These are phyloP conservation scores for Endogone sp. DNA, from an alignment of 192 early-diverging fungal genomes.

Conservation along the genomic window DNA sequence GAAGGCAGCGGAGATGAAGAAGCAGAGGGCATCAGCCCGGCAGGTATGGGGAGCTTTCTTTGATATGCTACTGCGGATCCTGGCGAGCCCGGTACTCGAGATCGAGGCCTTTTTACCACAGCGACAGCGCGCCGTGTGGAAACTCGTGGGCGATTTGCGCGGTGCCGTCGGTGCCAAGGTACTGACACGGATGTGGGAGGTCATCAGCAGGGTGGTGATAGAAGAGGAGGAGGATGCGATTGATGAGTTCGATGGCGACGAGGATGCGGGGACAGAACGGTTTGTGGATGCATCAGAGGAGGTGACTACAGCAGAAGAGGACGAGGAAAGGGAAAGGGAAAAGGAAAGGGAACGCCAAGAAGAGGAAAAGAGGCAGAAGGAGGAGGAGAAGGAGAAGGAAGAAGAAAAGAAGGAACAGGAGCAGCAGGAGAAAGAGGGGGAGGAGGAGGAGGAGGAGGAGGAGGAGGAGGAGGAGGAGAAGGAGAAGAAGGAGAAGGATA, in stretches of 20 bases:
- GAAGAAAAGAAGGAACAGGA: not conserved
- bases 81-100: conserved; percentile 50
- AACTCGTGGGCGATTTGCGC: conserved; percentile 58
- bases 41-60: conserved; percentile 25
- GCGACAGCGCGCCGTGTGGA: conserved; percentile 46
- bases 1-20: not conserved
- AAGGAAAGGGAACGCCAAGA: conserved; percentile 2
- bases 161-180: conserved; percentile 46
- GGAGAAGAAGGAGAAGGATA: not conserved
- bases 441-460: not conserved
- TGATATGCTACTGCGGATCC: conserved; percentile 36
- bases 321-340: conserved; percentile 4
- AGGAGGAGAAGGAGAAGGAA: not conserved
- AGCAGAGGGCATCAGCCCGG: not conserved
- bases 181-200: conserved; percentile 51
- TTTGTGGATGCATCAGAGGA: conserved; percentile 9
- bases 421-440: not conserved
- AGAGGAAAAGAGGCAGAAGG: conserved; percentile 4
- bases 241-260: conserved; percentile 8
- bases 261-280: not conserved
- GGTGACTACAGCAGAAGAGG: not conserved
- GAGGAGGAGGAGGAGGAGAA: not conserved
- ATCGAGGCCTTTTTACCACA: conserved; percentile 58
- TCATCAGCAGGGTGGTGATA: conserved; percentile 16
- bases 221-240: not conserved